Conservation (phyloP, 2,329 filamentous ascomycete species). For the Fonsecaea pedrosoi region DNA sequence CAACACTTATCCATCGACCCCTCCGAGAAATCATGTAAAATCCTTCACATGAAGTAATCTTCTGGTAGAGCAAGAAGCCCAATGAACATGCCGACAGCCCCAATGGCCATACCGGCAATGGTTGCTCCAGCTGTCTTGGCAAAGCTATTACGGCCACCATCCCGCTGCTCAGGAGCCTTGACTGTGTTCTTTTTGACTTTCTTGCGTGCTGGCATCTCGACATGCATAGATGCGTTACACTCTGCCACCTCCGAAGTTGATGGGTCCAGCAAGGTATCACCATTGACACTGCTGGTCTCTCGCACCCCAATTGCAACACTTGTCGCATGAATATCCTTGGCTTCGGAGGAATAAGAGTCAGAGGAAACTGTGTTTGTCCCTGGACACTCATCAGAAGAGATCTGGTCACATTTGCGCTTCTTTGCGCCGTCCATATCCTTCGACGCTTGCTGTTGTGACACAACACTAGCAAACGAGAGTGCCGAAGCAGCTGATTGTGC, state of each 20-base stretch:
- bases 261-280: slow-evolving; percentile 3
- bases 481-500: background rate
- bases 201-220: slow-evolving; percentile 29
- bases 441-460: background rate
- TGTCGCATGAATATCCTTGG: background rate
- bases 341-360: background rate
- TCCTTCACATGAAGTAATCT: slow-evolving; percentile 49
- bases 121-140: slow-evolving; percentile 50
- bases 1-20: background rate
- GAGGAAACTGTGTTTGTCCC: background rate
- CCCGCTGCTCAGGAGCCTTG: slow-evolving; percentile 5
- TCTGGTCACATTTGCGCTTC: slow-evolving; percentile 38
- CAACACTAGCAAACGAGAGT: slow-evolving; percentile 18
- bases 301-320: background rate
- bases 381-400: slow-evolving; percentile 38
- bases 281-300: background rate
- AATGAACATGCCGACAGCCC: slow-evolving; percentile 51
- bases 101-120: slow-evolving; percentile 49
- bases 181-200: slow-evolving; percentile 34
- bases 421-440: slow-evolving; percentile 5
- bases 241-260: slow-evolving; percentile 42
- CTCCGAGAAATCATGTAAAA: background rate
- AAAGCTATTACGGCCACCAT: slow-evolving; percentile 34
- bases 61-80: slow-evolving; percentile 51
- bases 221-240: slow-evolving; percentile 23